Conservation (phyloP, 2,329 filamentous ascomycete genomes). For the Periglandula ipomoeae region DNA sequence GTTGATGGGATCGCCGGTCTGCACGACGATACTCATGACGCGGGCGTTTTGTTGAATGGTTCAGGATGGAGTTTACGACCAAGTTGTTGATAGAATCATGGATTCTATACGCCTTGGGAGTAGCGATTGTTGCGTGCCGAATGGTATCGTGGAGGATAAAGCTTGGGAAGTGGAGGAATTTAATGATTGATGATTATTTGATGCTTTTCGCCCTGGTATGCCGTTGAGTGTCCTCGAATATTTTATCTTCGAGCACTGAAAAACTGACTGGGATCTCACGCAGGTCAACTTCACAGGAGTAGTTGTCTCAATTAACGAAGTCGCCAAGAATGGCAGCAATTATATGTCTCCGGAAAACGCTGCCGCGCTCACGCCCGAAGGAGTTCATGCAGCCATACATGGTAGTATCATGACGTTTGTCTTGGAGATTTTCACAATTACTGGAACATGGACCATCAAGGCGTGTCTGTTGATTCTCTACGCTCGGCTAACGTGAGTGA, state of each 20-base stretch:
- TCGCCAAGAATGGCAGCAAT: conserved; percentile 34
- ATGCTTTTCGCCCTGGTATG: conserved; percentile 40
- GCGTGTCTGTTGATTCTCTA: conserved; percentile 44
- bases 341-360: conserved; percentile 28
- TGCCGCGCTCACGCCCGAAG: conserved; percentile 33
- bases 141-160: conserved; percentile 23
- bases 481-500: conserved; percentile 38
- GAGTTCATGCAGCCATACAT: conserved; percentile 31
- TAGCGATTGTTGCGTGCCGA: conserved; percentile 17
- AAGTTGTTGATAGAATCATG: conserved; percentile 21
- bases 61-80: conserved; percentile 17
- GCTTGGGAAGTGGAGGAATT: conserved; percentile 34
- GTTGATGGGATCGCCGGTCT: not conserved
- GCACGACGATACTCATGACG: not conserved
- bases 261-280: not conserved
- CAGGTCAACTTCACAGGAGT: conserved; percentile 24
- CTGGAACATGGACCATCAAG: conserved; percentile 44
- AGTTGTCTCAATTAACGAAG: conserved; percentile 32
- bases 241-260: not conserved
- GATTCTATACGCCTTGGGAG: conserved; percentile 19
- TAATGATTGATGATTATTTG: conserved; percentile 48
- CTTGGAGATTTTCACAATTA: conserved; percentile 42
- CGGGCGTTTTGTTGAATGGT: not conserved
- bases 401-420: conserved; percentile 47
- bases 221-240: conserved; percentile 5